Percentiles rank a stretch among this genome's conserved stretches.
phyloP scores from a whole-genome alignment of 1,284 basidiomycete species.

The Ustilago sp. region DNA sequence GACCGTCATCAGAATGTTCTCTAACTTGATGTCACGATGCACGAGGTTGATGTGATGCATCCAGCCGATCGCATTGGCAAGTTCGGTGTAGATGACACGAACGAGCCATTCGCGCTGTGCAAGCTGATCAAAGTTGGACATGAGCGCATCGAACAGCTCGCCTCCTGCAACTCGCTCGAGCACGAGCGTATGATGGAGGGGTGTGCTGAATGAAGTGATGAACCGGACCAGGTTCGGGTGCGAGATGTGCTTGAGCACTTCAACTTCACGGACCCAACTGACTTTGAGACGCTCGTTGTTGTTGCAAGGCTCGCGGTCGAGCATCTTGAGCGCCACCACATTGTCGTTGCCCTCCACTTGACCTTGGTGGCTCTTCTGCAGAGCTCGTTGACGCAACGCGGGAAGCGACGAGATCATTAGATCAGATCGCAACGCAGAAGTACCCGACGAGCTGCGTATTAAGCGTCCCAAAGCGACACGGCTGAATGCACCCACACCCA shows the following conservation, averaged over 20 bases:
- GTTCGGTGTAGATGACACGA: conserved; percentile 81
- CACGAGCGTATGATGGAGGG: conserved; percentile 82
- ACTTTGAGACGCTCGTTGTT: conserved; percentile 80
- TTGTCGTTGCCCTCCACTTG: conserved; percentile 58
- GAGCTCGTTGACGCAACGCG: conserved; percentile 34
- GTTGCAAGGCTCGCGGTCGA: conserved; percentile 75
- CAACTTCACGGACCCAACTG: conserved; percentile 86
- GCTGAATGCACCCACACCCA: conserved; percentile 68
- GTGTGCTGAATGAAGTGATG: conserved; percentile 80
- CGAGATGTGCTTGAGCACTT: conserved; percentile 85
- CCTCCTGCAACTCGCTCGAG: conserved; percentile 83
- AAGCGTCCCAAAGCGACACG: conserved; percentile 60
- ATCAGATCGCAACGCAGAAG: conserved; percentile 6
- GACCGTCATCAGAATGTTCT: conserved; percentile 73
- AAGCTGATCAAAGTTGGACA: conserved; percentile 76
- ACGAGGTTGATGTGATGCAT: conserved; percentile 88
- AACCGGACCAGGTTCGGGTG: conserved; percentile 86
- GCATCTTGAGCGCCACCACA: conserved; percentile 86
- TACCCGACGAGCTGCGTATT: conserved; percentile 7
- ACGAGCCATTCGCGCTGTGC: conserved; percentile 75
- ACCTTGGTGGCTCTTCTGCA: conserved; percentile 5
- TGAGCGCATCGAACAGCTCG: conserved; percentile 81
- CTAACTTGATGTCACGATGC: conserved; percentile 92
- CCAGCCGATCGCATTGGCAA: conserved; percentile 85
- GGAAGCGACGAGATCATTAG: conserved; percentile 34